phyloP scores from a whole-genome alignment of 805 yeast genomes.

The Saccharomycopsis fodiens region DNA sequence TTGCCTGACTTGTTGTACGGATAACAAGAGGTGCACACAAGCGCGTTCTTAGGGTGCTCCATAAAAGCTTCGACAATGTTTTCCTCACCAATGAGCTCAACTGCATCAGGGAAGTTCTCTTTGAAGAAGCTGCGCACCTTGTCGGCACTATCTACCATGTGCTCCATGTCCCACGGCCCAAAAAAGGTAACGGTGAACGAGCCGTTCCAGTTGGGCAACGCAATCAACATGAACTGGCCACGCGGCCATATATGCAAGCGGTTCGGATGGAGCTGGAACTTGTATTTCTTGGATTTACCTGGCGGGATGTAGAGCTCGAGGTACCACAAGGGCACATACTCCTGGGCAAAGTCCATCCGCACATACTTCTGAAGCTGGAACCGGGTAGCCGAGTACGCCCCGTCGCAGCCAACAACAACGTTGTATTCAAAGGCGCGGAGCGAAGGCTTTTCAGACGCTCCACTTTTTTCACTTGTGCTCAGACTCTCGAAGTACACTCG shows the following conservation, averaged over 20 bases:
- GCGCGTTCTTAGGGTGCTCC: slow-evolving; percentile 65
- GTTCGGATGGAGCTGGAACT: slow-evolving; percentile 56
- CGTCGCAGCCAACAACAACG: slow-evolving; percentile 78
- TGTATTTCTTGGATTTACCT: slow-evolving; percentile 25
- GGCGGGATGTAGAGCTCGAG: slow-evolving; percentile 75
- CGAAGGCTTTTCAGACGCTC: slow-evolving; percentile 22
- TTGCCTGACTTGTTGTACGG: slow-evolving; percentile 63
- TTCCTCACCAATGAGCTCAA: slow-evolving; percentile 54
- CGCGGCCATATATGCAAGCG: slow-evolving; percentile 94
- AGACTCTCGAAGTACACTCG: slow-evolving; percentile 21
- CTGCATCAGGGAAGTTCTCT: slow-evolving; percentile 67
- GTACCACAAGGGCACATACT: slow-evolving; percentile 78
- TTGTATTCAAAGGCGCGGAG: slow-evolving; percentile 33
- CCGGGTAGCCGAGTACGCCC: slow-evolving; percentile 70
- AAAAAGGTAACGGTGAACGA: slow-evolving; percentile 87
- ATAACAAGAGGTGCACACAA: slow-evolving; percentile 60
- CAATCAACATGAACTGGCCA: slow-evolving; percentile 78
- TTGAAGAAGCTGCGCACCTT: slow-evolving; percentile 48
- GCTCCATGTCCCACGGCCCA: slow-evolving; percentile 67
- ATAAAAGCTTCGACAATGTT: slow-evolving; percentile 42
- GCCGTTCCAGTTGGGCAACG: slow-evolving; percentile 77
- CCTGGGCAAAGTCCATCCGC: slow-evolving; percentile 65
- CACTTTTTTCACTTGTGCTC: slow-evolving; percentile 6
- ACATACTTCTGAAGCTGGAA: slow-evolving; percentile 55
- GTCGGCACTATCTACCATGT: slow-evolving; percentile 38